These are phyloP conservation scores for Corylus heterophylla DNA, from an alignment of 306 rosid species.

Conservation along the genomic window DNA sequence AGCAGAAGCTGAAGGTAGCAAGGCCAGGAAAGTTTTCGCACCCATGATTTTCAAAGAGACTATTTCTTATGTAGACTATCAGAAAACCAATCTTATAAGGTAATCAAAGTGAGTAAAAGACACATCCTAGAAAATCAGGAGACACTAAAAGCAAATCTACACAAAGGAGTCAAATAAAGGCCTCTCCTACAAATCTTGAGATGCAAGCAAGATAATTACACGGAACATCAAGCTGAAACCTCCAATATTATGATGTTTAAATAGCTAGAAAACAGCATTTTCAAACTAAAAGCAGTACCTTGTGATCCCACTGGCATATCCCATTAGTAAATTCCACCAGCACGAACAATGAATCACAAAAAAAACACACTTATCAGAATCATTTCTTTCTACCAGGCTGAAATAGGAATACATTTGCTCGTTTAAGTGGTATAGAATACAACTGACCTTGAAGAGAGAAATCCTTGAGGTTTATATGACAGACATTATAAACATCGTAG, in stretches of 20 bases:
- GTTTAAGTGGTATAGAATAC: conserved; percentile 17
- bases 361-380: conserved; percentile 23
- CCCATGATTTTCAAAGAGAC: neutral
- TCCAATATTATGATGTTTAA: neutral
- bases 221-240: neutral
- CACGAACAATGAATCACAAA: conserved; percentile 21
- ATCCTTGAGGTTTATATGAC: conserved; percentile 64
- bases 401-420: conserved; percentile 7
- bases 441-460: conserved; percentile 75
- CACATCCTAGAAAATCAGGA: conserved; percentile 1
- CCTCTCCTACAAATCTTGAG: neutral
- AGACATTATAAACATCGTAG: conserved; percentile 47
- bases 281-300: conserved; percentile 36
- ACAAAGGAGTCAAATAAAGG: neutral
- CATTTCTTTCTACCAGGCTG: conserved; percentile 5
- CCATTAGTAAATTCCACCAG: conserved; percentile 28
- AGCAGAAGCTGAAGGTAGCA: neutral
- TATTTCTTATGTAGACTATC: neutral
- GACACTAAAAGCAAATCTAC: neutral
- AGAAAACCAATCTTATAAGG: neutral
- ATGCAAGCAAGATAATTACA: neutral
- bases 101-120: neutral
- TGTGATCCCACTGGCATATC: conserved; percentile 52
- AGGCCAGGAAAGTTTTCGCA: conserved; percentile 9
- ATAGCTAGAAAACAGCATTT: neutral